Evolutionary conservation across 1,139 yeast species (phyloP).

Genomic region (Kurtzmaniella quercitrusa): DNA sequence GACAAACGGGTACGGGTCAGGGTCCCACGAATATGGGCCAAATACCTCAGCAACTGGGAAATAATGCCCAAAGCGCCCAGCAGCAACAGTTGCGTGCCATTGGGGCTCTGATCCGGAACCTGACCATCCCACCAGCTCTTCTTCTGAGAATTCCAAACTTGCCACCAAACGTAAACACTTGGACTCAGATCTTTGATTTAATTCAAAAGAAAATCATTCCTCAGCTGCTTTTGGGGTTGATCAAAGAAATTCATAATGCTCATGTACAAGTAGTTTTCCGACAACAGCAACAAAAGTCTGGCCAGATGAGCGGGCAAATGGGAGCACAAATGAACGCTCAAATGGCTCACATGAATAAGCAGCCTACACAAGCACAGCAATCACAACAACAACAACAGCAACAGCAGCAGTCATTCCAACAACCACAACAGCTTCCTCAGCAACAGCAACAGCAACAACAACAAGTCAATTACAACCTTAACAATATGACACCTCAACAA

Average conservation of each 20-base stretch:
- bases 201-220: constrained; percentile 58
- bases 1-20: neutral
- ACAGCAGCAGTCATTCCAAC: constrained; percentile 10
- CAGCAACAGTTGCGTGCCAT: constrained; percentile 33
- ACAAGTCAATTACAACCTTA: constrained; percentile 15
- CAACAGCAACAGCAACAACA: constrained; percentile 7
- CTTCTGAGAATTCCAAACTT: constrained; percentile 70
- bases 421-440: constrained; percentile 12
- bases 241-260: constrained; percentile 58
- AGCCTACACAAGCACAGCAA: constrained; percentile 13
- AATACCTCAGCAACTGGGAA: constrained; percentile 11
- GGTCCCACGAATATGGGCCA: constrained; percentile 4
- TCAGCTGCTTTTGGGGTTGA: constrained; percentile 47
- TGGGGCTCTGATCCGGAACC: constrained; percentile 38
- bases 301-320: constrained; percentile 12
- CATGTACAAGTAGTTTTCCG: constrained; percentile 42
- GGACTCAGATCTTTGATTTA: constrained; percentile 78
- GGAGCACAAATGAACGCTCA: constrained; percentile 11
- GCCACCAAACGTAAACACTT: constrained; percentile 78
- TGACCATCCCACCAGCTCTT: constrained; percentile 74
- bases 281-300: constrained; percentile 29
- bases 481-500: constrained; percentile 33
- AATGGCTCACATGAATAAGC: constrained; percentile 10
- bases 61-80: neutral
- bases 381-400: constrained; percentile 14